Evolutionary conservation across 257 asterid genomes (phyloP), one percentile per base, ranked within the genome.

Genomic region (Solanum dulcamara): DNA sequence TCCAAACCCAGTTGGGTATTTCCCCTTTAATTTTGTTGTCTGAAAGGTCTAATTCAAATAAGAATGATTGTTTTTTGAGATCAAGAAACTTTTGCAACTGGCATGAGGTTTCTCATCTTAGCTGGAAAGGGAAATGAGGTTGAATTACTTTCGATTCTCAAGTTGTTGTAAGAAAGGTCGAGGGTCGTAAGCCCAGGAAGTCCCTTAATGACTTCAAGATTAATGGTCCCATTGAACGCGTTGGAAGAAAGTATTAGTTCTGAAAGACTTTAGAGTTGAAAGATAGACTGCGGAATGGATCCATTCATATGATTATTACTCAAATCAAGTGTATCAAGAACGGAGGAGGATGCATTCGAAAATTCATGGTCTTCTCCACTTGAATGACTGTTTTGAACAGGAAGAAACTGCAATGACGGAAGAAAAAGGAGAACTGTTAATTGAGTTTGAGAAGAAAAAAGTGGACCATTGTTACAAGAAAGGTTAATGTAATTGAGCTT

Each of bases 11-110:
- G 18, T 18, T 51, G 6, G 59, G 59, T 51, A 51, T 18, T 71
- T 77, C 87, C 85, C 48, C 94, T 94, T 6, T 1, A 5, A 92
- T 85, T 53, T 37, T 68, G 71, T 93, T 91, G 68, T 30, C 84
- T 1, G 96, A 93, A 30, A 93, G 92, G 90, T 93, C 95, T 83
- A 93, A 66, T 15, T 48, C n/a, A 4, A 7, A 10, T 62, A 92
- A 3, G 6, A 7, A 64, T 13, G 89, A 59, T 24, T 90, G 93
- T 46, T 84, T 86, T 46, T 62, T 79, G 35, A 91, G 60, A 28
- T 89, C 75, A 0, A 94, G 97, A 37, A 93, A 89, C 0, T 3
- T 8, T 48, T 13, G 18, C 86, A 93, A 50, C 51, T 88, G 91
- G 12, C 33, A 60, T 60, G 17, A 60, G 5, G 7, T 0, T 0